A percentile compares a stretch with the other conserved stretches of the same genome.
Evolutionary conservation across 257 asterid genomes (phyloP).

Genomic region (Lycium ferocissimum): DNA sequence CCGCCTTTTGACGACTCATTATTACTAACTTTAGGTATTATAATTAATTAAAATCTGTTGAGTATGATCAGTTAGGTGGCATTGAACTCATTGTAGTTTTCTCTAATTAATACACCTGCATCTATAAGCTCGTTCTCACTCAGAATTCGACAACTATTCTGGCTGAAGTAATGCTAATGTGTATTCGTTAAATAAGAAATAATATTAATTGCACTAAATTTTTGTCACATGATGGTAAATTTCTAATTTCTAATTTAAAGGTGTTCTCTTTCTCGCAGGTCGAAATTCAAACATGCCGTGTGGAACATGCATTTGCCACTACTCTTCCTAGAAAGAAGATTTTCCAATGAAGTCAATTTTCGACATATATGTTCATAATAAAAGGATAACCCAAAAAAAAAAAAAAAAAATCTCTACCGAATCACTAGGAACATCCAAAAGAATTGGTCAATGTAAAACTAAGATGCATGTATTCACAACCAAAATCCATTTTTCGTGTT

Average conservation of each 20-base stretch:
- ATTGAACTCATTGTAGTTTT: not conserved
- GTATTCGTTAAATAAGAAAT: too few relatives aligned
- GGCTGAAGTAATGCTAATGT: too few relatives aligned
- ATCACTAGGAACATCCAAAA: not conserved
- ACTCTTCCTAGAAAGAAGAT: too few relatives aligned
- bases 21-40: not conserved
- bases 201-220: too few relatives aligned
- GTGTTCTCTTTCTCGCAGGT: too few relatives aligned
- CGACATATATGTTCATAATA: not conserved
- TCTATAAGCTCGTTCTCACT: not conserved
- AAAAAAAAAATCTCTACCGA: not conserved
- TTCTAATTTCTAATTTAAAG: too few relatives aligned
- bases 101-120: not conserved
- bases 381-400: not conserved
- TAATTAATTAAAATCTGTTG: not conserved
- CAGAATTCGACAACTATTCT: too few relatives aligned
- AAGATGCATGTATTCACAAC: not conserved
- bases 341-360: too few relatives aligned
- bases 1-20: not conserved
- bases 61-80: not conserved
- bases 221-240: not conserved
- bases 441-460: slow-evolving; percentile 4
- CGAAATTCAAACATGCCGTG: too few relatives aligned
- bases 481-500: not conserved
- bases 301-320: too few relatives aligned